Evolutionary conservation across 1,139 yeast genomes (phyloP), one percentile per base, ranked within the genome.

Genomic region (Yamadazyma diospyri): DNA sequence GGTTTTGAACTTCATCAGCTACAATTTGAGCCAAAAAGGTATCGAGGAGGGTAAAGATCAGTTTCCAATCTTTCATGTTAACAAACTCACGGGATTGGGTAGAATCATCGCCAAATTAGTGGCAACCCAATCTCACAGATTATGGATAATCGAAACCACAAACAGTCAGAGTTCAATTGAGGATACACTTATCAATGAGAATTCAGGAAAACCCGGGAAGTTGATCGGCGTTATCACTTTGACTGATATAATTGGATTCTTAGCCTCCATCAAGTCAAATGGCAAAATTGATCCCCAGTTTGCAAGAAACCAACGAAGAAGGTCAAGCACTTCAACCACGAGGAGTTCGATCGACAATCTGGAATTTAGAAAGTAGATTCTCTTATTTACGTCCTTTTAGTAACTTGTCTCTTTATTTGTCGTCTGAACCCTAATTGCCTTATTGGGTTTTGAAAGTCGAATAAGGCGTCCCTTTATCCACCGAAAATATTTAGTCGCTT

Each of bases 1-100:
- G 6, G 94, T 95, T 56, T 71, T 87, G 51, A 92, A 85, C 57
- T 92, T 89, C 53, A 78, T 92, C 39, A 79, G 94, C 22, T 84
- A 87, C 43, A 88, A 89, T 43, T 72, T 92, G 43, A 81, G 85
- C 47, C 81, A 81, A 42, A 81, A 95, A 51, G 98, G 97, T 11
- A 72, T 92, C 21, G 94, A 82, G 51, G 92, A 88, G 53, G 96
- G 96, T 35, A 88, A 89, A 59, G 98, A 92, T 63, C 89, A 94
- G 30, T 89, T 81, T 69, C 98, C 98, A 11, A 89, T 92, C 30
- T 92, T 92, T 72, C 95, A 89, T 57, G 96, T 89, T 20, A 82
- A 84, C 43, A 75, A 78, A 40, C 73, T 74, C 29, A 78, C 94
- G 10, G 81, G 94, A 0, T 71, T 92, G 32, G 95, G 89, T 17